Percentiles rank a stretch among this genome's conserved stretches.
phyloP scores from a whole-genome alignment of 176 grass and related monocot species.

The Miscanthus lutarioriparius region DNA sequence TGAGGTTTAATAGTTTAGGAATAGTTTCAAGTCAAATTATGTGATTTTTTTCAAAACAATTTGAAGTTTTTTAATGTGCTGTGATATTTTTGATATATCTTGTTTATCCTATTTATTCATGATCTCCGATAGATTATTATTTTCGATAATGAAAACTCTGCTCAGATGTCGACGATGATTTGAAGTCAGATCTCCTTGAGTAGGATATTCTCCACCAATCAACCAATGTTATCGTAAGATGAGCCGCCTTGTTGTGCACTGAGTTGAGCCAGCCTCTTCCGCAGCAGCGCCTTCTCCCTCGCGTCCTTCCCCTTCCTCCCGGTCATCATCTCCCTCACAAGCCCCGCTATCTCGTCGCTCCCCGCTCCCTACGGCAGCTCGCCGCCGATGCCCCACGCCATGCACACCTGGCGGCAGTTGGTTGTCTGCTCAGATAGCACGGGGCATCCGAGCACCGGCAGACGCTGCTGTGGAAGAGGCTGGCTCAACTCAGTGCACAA shows the following conservation, averaged over 20 bases:
- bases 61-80: too few relatives aligned
- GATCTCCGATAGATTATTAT: too few relatives aligned
- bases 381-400: conserved; percentile 24
- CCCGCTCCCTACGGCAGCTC: conserved; percentile 17
- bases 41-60: too few relatives aligned
- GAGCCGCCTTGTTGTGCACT: not conserved
- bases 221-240: not conserved
- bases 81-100: too few relatives aligned
- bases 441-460: conserved; percentile 2
- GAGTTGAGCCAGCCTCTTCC: not conserved
- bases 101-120: too few relatives aligned
- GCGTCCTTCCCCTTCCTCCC: conserved; percentile 24
- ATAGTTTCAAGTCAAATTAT: too few relatives aligned
- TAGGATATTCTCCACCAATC: not conserved
- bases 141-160: too few relatives aligned
- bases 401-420: conserved; percentile 33
- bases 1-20: too few relatives aligned
- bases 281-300: not conserved
- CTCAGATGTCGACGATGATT: too few relatives aligned
- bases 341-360: conserved; percentile 13
- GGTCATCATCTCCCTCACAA: conserved; percentile 45
- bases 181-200: not conserved
- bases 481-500: not conserved
- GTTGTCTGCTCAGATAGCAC: conserved; percentile 37
- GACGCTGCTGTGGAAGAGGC: not conserved